phyloP scores from a whole-genome alignment of 306 rosid species.

The Prinsepia uniflora region DNA sequence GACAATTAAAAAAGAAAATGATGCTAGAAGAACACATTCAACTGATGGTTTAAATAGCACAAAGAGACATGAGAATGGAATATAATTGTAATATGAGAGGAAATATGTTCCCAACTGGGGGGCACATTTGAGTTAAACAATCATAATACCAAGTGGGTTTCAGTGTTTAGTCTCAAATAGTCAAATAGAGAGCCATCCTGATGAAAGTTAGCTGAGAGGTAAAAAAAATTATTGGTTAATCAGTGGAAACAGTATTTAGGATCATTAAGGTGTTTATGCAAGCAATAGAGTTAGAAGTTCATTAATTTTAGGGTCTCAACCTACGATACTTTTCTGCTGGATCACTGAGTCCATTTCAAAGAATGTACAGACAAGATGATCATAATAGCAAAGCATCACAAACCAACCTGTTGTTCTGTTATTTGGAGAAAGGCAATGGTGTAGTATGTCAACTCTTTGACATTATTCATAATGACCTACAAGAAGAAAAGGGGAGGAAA shows the following conservation, averaged over 20 bases:
- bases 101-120: not conserved
- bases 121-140: not conserved
- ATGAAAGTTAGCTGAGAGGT: not conserved
- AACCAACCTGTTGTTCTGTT: slow-evolving; percentile 73
- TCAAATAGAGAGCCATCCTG: not conserved
- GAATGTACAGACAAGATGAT: not conserved
- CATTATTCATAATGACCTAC: slow-evolving; percentile 56
- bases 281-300: not conserved
- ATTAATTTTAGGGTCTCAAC: not conserved
- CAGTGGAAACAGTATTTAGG: not conserved
- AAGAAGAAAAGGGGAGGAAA: slow-evolving; percentile 13
- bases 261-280: not conserved
- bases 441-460: slow-evolving; percentile 79
- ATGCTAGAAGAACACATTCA: not conserved
- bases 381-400: slow-evolving; percentile 2
- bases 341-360: not conserved
- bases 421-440: slow-evolving; percentile 91
- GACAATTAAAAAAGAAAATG: slow-evolving; percentile 13
- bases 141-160: not conserved
- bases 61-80: not conserved
- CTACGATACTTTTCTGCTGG: not conserved
- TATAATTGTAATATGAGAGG: not conserved
- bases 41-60: not conserved
- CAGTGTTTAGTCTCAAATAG: not conserved
- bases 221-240: not conserved